These are phyloP conservation scores for Talaromyces sp. DNA, from an alignment of 2,329 filamentous ascomycete species.

Conservation along the genomic window DNA sequence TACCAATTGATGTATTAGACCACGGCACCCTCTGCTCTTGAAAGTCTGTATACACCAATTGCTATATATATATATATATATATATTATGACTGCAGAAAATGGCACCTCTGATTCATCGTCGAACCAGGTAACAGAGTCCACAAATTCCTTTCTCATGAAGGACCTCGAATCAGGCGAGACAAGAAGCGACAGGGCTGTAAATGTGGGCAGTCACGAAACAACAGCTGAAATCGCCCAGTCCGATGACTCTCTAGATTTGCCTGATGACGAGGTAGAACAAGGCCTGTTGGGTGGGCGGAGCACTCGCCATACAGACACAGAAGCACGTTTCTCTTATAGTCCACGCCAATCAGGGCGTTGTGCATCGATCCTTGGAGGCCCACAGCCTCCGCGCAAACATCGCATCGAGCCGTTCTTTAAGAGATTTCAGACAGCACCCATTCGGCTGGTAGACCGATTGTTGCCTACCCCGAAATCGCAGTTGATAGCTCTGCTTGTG, in stretches of 20 bases:
- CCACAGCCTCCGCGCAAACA: conserved; percentile 27
- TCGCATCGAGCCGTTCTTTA: conserved; percentile 29
- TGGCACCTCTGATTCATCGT: neutral
- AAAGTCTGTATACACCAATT: neutral
- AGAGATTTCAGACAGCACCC: conserved; percentile 27
- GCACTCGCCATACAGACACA: neutral
- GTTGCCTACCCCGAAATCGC: conserved; percentile 19
- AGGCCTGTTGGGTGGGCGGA: conserved; percentile 6
- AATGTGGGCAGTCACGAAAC: conserved; percentile 3
- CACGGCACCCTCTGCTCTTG: neutral
- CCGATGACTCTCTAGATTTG: conserved; percentile 7
- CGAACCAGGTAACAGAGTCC: neutral
- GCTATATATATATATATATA: neutral
- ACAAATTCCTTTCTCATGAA: neutral
- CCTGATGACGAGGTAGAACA: conserved; percentile 5
- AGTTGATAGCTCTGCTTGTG: conserved; percentile 21
- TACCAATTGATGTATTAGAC: neutral
- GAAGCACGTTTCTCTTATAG: neutral
- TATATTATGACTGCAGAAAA: neutral
- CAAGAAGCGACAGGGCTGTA: neutral
- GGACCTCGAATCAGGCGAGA: conserved; percentile 11
- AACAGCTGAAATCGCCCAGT: neutral
- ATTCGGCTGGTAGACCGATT: conserved; percentile 25
- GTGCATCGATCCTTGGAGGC: conserved; percentile 22
- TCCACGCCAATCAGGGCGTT: neutral